These are phyloP conservation scores for Trichoderma reesei DNA, from an alignment of 495 filamentous ascomycete species.

Conservation along the genomic window DNA sequence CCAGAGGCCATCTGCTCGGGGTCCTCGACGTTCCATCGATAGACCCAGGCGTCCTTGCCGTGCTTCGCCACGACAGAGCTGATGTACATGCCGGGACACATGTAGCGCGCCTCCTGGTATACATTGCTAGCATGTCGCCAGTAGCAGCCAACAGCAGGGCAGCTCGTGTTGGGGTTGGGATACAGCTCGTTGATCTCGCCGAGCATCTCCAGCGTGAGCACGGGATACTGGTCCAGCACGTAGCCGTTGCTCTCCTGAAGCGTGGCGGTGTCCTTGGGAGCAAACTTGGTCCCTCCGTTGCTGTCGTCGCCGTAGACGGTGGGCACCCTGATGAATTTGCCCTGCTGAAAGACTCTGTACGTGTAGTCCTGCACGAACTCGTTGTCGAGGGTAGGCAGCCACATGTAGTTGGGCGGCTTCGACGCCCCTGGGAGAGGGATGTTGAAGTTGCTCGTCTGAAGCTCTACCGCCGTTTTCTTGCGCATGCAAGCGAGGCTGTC, in stretches of 20 bases:
- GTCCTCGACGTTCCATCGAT: conserved; percentile 53
- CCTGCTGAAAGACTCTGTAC: conserved; percentile 38
- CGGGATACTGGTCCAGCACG: conserved; percentile 42
- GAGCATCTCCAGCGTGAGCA: conserved; percentile 31
- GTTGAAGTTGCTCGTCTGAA: conserved; percentile 44
- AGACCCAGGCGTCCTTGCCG: conserved; percentile 40
- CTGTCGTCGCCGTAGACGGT: conserved; percentile 50
- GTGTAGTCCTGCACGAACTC: conserved; percentile 45
- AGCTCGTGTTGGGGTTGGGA: conserved; percentile 23
- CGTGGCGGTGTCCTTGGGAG: conserved; percentile 30
- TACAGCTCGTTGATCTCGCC: conserved; percentile 36
- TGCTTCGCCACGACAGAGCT: conserved; percentile 47
- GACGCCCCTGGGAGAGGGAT: conserved; percentile 22
- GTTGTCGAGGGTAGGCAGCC: conserved; percentile 41
- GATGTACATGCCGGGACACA: conserved; percentile 54
- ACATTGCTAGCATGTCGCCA: conserved; percentile 43
- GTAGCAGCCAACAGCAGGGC: conserved; percentile 30
- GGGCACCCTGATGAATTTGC: conserved; percentile 46
- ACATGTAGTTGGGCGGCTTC: not conserved
- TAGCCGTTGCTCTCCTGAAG: conserved; percentile 28
- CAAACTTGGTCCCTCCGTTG: conserved; percentile 51
- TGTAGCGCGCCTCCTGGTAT: conserved; percentile 66
- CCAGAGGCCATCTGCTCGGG: conserved; percentile 37
- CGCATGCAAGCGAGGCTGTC: conserved; percentile 47
- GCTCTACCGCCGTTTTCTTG: conserved; percentile 26